Evolutionary conservation across 805 yeast genomes (phyloP).

Genomic region (Cyberlindnera lachancei): DNA sequence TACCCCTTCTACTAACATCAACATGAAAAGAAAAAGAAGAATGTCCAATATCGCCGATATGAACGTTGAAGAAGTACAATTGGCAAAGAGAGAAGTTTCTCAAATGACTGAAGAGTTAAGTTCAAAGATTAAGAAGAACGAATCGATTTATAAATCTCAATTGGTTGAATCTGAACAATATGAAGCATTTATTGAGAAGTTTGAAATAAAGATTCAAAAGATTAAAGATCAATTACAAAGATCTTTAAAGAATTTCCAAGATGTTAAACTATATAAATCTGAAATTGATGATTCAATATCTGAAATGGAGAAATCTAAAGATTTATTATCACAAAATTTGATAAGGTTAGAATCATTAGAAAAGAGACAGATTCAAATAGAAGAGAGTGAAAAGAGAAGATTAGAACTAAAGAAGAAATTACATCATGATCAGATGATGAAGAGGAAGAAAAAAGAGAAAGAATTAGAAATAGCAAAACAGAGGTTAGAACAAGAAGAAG

Average conservation of each 20-base stretch:
- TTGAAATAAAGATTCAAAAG: background rate
- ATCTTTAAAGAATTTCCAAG: background rate
- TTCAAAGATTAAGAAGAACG: background rate
- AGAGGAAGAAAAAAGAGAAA: conserved; percentile 1
- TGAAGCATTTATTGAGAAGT: too few species aligned
- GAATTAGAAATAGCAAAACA: background rate
- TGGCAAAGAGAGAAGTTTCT: conserved; percentile 1
- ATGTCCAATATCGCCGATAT: conserved; percentile 2
- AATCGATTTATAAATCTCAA: background rate
- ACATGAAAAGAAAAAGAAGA: conserved; percentile 5
- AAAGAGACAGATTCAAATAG: conserved; percentile 6
- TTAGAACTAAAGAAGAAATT: conserved; percentile 6
- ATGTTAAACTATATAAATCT: too few species aligned
- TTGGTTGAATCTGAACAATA: too few species aligned
- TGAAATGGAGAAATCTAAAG: conserved; percentile 6
- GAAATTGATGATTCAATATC: too few species aligned
- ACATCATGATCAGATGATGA: conserved; percentile 4
- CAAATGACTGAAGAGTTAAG: background rate
- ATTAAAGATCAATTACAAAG: background rate
- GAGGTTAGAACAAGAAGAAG: background rate
- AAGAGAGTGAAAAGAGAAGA: conserved; percentile 5
- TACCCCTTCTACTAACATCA: too few species aligned
- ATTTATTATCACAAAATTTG: conserved; percentile 6
- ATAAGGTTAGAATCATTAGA: conserved; percentile 12
- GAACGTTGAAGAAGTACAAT: conserved; percentile 2